Conservation (phyloP, 768 basidiomycete genomes). For the Punctularia strigosozonata region DNA sequence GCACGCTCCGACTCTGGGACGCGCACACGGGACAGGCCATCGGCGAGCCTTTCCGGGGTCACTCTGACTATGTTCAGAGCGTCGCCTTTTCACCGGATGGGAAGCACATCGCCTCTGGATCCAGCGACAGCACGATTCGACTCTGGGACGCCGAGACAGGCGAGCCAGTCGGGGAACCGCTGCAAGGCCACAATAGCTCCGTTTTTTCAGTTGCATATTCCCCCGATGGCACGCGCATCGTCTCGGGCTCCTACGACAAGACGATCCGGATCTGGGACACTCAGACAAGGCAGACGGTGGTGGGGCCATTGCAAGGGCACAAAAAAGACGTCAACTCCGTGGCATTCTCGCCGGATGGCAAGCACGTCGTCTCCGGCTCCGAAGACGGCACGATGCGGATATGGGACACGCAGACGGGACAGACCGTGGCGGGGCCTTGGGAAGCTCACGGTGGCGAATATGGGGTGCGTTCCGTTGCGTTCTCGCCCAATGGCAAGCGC, state of each 20-base stretch:
- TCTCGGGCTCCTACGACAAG: background rate
- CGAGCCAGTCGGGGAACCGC: background rate
- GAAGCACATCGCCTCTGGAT: conserved; percentile 11
- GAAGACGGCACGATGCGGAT: conserved; percentile 7
- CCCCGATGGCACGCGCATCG: background rate
- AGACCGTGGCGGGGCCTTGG: conserved; percentile 15
- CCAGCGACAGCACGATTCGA: conserved; percentile 10
- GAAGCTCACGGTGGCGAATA: conserved; percentile 7
- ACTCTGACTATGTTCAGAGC: conserved; percentile 7
- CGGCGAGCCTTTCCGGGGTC: too few relatives aligned
- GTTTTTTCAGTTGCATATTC: conserved; percentile 4
- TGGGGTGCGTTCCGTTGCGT: conserved; percentile 8
- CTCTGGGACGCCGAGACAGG: conserved; percentile 10
- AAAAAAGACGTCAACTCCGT: conserved; percentile 5
- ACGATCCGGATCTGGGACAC: conserved; percentile 1
- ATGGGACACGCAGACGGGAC: conserved; percentile 9
- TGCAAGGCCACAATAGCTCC: conserved; percentile 2
- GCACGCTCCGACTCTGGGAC: too few relatives aligned
- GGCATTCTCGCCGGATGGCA: conserved; percentile 13
- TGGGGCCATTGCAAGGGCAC: conserved; percentile 5
- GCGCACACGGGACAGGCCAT: too few relatives aligned
- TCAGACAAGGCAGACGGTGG: conserved; percentile 11
- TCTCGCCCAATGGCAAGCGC: conserved; percentile 8
- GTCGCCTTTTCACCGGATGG: conserved; percentile 17
- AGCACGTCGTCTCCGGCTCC: conserved; percentile 7